Base-by-base conservation (phyloP, 805 yeast species). In the Kodamaea leandrae region DNA sequence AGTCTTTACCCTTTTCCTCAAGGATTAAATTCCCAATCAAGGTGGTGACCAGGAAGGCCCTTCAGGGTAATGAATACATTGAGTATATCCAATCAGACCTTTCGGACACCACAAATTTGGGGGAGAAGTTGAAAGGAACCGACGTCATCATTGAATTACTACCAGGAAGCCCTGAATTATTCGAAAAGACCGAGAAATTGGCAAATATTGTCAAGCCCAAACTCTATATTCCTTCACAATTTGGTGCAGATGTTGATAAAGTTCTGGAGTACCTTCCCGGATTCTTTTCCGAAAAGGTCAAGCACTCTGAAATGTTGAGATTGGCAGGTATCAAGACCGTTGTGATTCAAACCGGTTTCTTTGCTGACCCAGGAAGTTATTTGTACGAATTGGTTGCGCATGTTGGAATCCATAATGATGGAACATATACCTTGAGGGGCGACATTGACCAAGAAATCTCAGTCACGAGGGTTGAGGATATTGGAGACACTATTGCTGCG, bases 221-320 rank as follows among this genome's bases (percentile, higher is more conserved):
- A 52, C 52, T 77, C 27, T 80, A 68, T 60, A 71, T 78, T 47
- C 83, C 83, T 21, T 72, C 82, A 2, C 83, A 78, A 51, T 81
- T 75, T 49, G 88, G 86, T 25, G 50, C 65, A 16, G 78, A 77
- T 41, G 36, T 68, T n/a, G 54, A 48, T 2, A 60, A 53, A 6
- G 54, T 55, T 15, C 49, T 50, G 3, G 43, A 48, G 16, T 26
- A 39, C 15, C 54, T 66, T 14, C 72, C 77, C 4, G 64, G 62
- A 0, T 59, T 74, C 39, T 50, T 59, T 20, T 49, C 33, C 2
- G 9, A 39, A 13, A 76, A 76, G 52, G 32, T 53, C 1, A 49
- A 41, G 1, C 77, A 75, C 49, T 53, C 70, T 3, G 50, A 52
- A 2, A 58, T 52, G 12, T 66, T 74, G 16, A 64, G 80, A 48